Percentiles rank a stretch among this genome's conserved stretches.
Conservation (phyloP, 305 asterid genomes). For the Petunia hybrid region DNA sequence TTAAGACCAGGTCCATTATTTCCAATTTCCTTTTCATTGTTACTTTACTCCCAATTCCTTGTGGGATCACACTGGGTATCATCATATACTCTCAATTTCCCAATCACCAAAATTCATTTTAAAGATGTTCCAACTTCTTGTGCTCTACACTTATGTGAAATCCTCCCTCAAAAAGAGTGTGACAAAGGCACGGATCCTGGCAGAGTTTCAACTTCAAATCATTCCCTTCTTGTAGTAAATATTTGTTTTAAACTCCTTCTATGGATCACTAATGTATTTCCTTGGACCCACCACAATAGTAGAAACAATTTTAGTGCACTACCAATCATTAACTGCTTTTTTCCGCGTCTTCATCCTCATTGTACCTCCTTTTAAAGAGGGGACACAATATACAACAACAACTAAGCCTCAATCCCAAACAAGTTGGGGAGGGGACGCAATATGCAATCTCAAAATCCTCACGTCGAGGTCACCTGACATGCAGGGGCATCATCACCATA, state of each 20-base stretch:
- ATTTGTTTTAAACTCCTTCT: not conserved
- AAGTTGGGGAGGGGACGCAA: not conserved
- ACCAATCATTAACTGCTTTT: not conserved
- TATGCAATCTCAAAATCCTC: slow-evolving; percentile 10
- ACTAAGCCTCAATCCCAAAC: too few relatives aligned
- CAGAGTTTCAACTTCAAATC: not conserved
- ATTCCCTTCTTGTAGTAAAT: not conserved
- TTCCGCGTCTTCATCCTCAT: not conserved
- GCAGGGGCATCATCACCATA: slow-evolving; percentile 14
- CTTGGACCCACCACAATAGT: not conserved
- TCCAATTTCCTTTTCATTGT: not conserved
- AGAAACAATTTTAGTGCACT: not conserved
- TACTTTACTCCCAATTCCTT: not conserved
- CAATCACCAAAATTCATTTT: not conserved
- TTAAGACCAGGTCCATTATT: not conserved
- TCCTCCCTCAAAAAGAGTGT: not conserved
- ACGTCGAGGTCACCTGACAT: not conserved
- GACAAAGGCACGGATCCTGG: not conserved
- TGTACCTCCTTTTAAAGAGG: not conserved
- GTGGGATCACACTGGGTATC: too few relatives aligned
- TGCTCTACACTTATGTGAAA: not conserved
- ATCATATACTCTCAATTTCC: not conserved
- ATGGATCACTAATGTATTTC: not conserved
- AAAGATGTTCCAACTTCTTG: not conserved
- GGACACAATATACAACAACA: not conserved